Evolutionary conservation across 1,284 basidiomycete genomes (phyloP), one percentile per base, ranked within the genome.

Genomic region (Melampsora americana): DNA sequence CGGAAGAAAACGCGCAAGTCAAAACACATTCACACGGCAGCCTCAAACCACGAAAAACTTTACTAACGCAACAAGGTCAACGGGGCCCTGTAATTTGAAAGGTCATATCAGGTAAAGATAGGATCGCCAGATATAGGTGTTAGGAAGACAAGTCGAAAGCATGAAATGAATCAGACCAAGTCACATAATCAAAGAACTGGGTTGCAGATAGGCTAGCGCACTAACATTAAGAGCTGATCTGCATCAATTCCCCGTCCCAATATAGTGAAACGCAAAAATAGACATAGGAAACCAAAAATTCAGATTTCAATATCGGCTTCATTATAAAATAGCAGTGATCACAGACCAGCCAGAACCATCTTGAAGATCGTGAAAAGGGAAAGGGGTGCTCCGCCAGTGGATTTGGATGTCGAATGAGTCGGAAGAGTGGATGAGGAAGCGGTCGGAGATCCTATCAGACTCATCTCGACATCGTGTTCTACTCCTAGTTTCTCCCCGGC

Each of bases 331-430:
- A 20, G 5, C 3, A 56, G 18, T 5, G 50, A 26, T 23, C 30
- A 71, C 69, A 32, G 26, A 71, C 69, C 69, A 53, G 69, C 61
- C 28, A 71, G n/a, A 42, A 71, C 69, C 69, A 71, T 71, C 64
- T 71, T 62, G 16, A 71, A 5, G 20, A 71, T 71, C 11, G 69
- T 71, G 14, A 64, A 20, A 59, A 71, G 64, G 60, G 50, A 32
- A n/a, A 71, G 14, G 39, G 14, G 53, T 39, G 46, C 67, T 20
- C 50, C 35, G 5, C 35, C 35, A 9, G 35, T 35, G 35, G 35
- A 9, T 35, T 35, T 35, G 35, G 35, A 35, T 3, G 35, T 48
- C 32, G 69, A 62, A 48, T 60, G 44, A 23, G 20, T 23, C 48
- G 32, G 59, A 26, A 59, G 16, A 48, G 32, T 11, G 5, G 67